Evolutionary conservation across 345 rosid species (phyloP), one percentile per base, ranked within the genome.

Genomic region (Melaleuca alternifolia): DNA sequence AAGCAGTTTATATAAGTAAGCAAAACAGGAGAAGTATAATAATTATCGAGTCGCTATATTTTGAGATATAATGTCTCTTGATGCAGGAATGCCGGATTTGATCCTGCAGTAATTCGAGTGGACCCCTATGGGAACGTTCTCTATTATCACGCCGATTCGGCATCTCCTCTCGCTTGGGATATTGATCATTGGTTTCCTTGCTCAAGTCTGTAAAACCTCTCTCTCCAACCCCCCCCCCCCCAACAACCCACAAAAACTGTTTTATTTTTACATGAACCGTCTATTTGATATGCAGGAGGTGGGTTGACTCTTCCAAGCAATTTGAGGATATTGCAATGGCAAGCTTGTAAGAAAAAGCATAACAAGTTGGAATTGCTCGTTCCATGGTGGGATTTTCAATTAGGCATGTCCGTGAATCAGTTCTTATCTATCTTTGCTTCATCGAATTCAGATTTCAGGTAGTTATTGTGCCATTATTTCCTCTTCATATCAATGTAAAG

Each of bases 361-460:
- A 91, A 92, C 91, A 93, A 95, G 86, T 91, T 92, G 57, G 98
- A 97, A 85, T 94, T 94, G 89, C 92, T 93, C n/a, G 94, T 97
- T 52, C 99, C 99, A n/a, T 96, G 98, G 98, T 96, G 99, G 99
- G 99, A 97, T 87, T 92, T 95, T 77, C 99, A 96, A 86, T 88
- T 95, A 83, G 98, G 99, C 10, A 92, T 97, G 83, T 95, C 98
- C n/a, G 96, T 95, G 16, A 96, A 93, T 87, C 99, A 97, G 93
- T 97, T 97, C 90, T 83, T 96, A 81, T 96, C 98, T 0, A 88
- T 95, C 56, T 96, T 96, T 51, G 97, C 98, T 84, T 92, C 99
- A 87, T 91, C 95, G 11, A 95, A 93, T 79, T 96, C 98, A 0
- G 96, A 95, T 89, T 97, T 95, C 96, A 94, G 97, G 99, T 94